These are phyloP conservation scores for Tetragonia tetragonoides DNA, from an alignment of 148 eudicot genomes.

Conservation along the genomic window DNA sequence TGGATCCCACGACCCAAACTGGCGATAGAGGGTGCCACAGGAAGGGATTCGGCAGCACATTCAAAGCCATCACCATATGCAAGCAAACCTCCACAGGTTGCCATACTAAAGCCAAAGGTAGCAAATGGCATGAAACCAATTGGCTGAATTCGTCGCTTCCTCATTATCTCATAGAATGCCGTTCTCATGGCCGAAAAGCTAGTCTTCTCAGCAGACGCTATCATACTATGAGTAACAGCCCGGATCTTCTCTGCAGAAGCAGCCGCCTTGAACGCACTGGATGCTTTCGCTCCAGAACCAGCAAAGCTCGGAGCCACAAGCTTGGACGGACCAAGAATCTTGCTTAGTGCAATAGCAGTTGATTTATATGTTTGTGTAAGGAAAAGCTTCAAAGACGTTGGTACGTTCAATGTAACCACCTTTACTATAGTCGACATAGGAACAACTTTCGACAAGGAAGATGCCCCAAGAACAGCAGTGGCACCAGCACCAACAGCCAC, in stretches of 20 bases:
- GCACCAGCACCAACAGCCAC: constrained; percentile 98
- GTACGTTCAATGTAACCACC: constrained; percentile 54
- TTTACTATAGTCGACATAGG: constrained; percentile 71
- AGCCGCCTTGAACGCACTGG: constrained; percentile 58
- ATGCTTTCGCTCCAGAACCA: constrained; percentile 56
- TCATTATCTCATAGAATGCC: constrained; percentile 94
- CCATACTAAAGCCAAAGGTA: constrained; percentile 82
- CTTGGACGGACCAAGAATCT: constrained; percentile 65
- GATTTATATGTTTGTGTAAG: constrained; percentile 65
- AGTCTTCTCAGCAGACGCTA: constrained; percentile 88
- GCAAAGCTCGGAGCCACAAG: constrained; percentile 54
- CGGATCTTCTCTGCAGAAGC: constrained; percentile 82
- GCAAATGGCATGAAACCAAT: constrained; percentile 82
- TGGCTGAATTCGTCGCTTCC: constrained; percentile 56
- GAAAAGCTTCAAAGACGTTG: constrained; percentile 64
- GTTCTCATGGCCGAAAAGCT: constrained; percentile 88
- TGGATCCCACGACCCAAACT: constrained; percentile 39
- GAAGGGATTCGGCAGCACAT: constrained; percentile 55
- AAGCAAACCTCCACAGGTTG: constrained; percentile 72
- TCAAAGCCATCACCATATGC: constrained; percentile 59
- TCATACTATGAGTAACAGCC: constrained; percentile 65
- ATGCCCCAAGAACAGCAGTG: constrained; percentile 77
- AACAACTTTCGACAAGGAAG: constrained; percentile 72
- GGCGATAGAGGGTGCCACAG: constrained; percentile 32
- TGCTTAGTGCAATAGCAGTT: constrained; percentile 47